Evolutionary conservation across 176 grass and related monocot species (phyloP).

Genomic region (Chloris gayana): DNA sequence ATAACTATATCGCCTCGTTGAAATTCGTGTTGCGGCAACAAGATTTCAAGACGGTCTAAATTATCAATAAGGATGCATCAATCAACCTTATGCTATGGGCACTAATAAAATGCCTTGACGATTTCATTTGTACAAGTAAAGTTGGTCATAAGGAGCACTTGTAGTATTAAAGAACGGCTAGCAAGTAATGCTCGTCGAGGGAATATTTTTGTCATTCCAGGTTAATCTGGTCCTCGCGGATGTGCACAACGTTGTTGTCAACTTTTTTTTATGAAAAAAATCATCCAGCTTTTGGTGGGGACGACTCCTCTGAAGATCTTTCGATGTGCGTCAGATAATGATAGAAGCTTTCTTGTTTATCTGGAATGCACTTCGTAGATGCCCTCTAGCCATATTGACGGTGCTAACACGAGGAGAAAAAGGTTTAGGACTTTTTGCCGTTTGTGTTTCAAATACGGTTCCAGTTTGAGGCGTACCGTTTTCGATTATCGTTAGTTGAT

Average conservation of each 20-base stretch:
- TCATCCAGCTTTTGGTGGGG: neutral
- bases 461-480: neutral
- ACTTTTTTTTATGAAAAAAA: constrained; percentile 29
- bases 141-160: neutral
- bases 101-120: neutral
- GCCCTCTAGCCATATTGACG: constrained; percentile 18
- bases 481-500: neutral
- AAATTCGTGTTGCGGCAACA: neutral
- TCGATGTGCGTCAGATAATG: neutral
- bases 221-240: constrained; percentile 11
- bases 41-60: neutral
- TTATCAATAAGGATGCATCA: neutral
- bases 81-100: neutral
- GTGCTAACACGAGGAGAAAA: neutral
- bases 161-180: constrained; percentile 2
- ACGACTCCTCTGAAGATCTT: constrained; percentile 21
- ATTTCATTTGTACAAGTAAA: constrained; percentile 7
- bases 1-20: neutral
- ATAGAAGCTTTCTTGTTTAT: constrained; percentile 12
- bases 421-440: neutral
- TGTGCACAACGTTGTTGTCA: constrained; percentile 33
- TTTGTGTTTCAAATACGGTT: neutral
- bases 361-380: constrained; percentile 1
- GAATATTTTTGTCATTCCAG: constrained; percentile 12
- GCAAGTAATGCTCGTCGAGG: neutral